Conservation (phyloP, 257 asterid species). For the Hygrophila difformis region DNA sequence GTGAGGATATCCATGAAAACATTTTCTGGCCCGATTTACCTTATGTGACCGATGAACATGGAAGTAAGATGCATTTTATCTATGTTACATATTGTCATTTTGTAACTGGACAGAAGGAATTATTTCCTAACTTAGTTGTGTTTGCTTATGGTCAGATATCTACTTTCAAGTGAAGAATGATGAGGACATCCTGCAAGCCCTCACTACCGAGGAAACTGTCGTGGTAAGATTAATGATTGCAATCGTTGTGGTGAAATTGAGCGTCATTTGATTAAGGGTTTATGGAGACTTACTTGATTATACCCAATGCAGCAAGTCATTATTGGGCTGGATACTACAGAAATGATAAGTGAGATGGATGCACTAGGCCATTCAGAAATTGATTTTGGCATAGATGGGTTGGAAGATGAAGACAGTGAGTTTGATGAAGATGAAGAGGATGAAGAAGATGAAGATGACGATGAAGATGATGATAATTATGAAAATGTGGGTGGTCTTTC, state of each 20-base stretch:
- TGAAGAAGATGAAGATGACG: slow-evolving; percentile 45
- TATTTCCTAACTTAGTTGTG: slow-evolving; percentile 15
- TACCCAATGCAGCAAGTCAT: slow-evolving; percentile 84
- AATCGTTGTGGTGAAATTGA: slow-evolving; percentile 1
- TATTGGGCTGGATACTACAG: slow-evolving; percentile 82
- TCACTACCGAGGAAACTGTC: slow-evolving; percentile 64
- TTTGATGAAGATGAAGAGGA: slow-evolving; percentile 63
- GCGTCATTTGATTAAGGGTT: slow-evolving; percentile 6
- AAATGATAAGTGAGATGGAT: slow-evolving; percentile 74
- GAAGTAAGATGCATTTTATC: slow-evolving; percentile 56
- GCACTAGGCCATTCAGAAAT: slow-evolving; percentile 62
- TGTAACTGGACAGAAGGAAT: slow-evolving; percentile 2
- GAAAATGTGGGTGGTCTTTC: slow-evolving; percentile 36
- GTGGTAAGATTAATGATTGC: slow-evolving; percentile 45
- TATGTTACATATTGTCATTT: not conserved
- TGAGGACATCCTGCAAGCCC: slow-evolving; percentile 75
- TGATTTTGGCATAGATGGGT: slow-evolving; percentile 55
- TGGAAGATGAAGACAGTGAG: slow-evolving; percentile 66
- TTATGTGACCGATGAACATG: slow-evolving; percentile 85
- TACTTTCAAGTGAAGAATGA: slow-evolving; percentile 97
- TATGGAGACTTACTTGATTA: slow-evolving; percentile 23
- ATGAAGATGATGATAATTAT: slow-evolving; percentile 39
- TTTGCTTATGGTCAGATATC: slow-evolving; percentile 52
- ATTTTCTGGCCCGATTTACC: slow-evolving; percentile 98
- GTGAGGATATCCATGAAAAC: slow-evolving; percentile 73